Evolutionary conservation across 306 rosid species (phyloP).

Genomic region (Cucurbita argyrosperma): DNA sequence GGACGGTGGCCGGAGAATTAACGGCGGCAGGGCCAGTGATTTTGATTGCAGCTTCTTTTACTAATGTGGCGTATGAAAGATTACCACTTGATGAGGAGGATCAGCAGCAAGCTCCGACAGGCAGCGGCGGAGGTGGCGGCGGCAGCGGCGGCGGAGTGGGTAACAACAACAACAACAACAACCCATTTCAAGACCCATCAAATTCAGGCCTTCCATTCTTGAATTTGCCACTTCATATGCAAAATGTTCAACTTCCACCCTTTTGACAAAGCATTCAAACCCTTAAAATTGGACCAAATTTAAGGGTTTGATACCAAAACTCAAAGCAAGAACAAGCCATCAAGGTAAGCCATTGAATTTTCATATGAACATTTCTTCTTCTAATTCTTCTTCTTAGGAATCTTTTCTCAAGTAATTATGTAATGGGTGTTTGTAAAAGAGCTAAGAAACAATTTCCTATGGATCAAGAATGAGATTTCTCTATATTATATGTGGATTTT

Average conservation of each 20-base stretch:
- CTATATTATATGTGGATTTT: background rate
- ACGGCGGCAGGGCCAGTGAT: conserved; percentile 10
- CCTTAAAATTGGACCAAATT: background rate
- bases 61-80: conserved; percentile 12
- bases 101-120: background rate
- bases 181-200: conserved; percentile 3
- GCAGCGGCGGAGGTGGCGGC: background rate
- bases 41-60: conserved; percentile 10
- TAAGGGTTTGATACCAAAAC: background rate
- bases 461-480: background rate
- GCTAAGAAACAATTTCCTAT: no score
- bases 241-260: conserved; percentile 10
- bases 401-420: no score
- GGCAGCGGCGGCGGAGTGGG: background rate
- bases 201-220: conserved; percentile 8
- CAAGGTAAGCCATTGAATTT: conserved; percentile 5
- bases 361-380: background rate
- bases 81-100: conserved; percentile 12
- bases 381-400: background rate
- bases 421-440: no score
- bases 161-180: background rate
- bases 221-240: conserved; percentile 8
- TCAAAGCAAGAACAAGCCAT: background rate
- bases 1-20: conserved; percentile 7
- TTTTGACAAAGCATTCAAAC: background rate